A percentile compares a stretch with the other conserved stretches of the same genome.
Evolutionary conservation across 1,284 basidiomycete genomes (phyloP).

Genomic region (Trichosporon ovoides): DNA sequence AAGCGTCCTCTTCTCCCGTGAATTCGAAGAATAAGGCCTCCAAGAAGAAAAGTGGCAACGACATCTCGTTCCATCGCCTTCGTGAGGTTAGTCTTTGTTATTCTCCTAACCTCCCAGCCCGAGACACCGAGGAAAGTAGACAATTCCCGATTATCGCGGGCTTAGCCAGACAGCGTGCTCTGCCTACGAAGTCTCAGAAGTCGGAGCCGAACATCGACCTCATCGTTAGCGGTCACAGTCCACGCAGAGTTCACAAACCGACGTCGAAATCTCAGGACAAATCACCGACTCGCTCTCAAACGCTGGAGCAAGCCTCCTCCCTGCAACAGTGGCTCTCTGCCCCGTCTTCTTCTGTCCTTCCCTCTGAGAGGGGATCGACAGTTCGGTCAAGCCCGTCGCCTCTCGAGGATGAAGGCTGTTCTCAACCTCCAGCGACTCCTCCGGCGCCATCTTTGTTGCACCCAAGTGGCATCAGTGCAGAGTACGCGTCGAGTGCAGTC

Average conservation of each 20-base stretch:
- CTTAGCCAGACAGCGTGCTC: slow-evolving; percentile 9
- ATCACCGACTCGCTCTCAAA: neutral
- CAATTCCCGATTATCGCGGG: slow-evolving; percentile 15
- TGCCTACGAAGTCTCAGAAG: slow-evolving; percentile 9
- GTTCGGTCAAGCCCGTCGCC: too few species aligned
- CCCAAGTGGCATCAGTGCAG: too few species aligned
- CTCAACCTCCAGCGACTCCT: too few species aligned
- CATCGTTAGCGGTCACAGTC: neutral
- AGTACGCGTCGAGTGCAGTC: neutral
- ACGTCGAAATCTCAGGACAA: neutral
- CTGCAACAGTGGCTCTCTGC: too few species aligned
- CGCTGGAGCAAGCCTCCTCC: too few species aligned
- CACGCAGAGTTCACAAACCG: neutral
- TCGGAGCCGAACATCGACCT: neutral
- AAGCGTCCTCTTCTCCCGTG: slow-evolving; percentile 1
- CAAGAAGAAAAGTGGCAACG: slow-evolving; percentile 7
- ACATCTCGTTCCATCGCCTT: slow-evolving; percentile 13
- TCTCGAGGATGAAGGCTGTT: too few species aligned
- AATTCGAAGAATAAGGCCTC: slow-evolving; percentile 13
- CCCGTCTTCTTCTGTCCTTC: too few species aligned
- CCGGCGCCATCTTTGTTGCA: too few species aligned
- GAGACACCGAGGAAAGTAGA: neutral
- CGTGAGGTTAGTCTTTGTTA: neutral
- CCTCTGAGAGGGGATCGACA: neutral
- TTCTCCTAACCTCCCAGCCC: neutral